Conservation (phyloP, 202 grass and related monocot species). For the Miscanthus sacchariflorus region DNA sequence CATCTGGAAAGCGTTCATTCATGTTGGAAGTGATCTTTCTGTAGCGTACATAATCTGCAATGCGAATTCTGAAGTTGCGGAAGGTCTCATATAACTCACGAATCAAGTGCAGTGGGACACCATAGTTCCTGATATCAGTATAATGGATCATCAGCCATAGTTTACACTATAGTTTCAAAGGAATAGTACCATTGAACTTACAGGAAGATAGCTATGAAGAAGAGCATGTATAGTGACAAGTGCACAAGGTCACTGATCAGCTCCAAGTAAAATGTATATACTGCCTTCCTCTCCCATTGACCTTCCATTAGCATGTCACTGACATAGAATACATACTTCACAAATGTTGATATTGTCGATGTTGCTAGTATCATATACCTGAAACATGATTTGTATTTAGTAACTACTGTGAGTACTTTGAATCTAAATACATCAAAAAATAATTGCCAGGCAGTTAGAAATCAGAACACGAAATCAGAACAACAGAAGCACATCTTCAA, state of each 20-base stretch:
- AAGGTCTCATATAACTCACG: slow-evolving; percentile 98
- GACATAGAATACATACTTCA: slow-evolving; percentile 98
- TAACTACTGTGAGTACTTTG: slow-evolving; percentile 18
- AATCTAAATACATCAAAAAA: slow-evolving; percentile 21
- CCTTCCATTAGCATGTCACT: slow-evolving; percentile 96
- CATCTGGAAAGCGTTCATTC: slow-evolving; percentile 96
- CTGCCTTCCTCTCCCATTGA: slow-evolving; percentile 97
- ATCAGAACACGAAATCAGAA: slow-evolving; percentile 18
- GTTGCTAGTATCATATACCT: slow-evolving; percentile 96
- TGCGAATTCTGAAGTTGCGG: slow-evolving; percentile 84
- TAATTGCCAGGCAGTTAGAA: slow-evolving; percentile 20
- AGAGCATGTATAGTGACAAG: slow-evolving; percentile 59
- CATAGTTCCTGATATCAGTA: slow-evolving; percentile 87
- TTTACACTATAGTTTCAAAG: slow-evolving; percentile 31
- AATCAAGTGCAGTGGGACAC: slow-evolving; percentile 93
- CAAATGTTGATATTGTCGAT: slow-evolving; percentile 80
- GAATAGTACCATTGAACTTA: too few relatives aligned
- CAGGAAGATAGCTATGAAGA: too few relatives aligned
- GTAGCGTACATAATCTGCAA: slow-evolving; percentile 89
- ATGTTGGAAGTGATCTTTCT: slow-evolving; percentile 98
- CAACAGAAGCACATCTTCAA: not conserved
- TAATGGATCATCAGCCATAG: slow-evolving; percentile 5
- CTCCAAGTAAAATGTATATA: slow-evolving; percentile 98
- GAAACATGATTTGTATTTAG: slow-evolving; percentile 39
- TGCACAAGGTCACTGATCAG: slow-evolving; percentile 96